These are phyloP conservation scores for Nakazawaea peltata DNA, from an alignment of 805 yeast species.

Conservation along the genomic window DNA sequence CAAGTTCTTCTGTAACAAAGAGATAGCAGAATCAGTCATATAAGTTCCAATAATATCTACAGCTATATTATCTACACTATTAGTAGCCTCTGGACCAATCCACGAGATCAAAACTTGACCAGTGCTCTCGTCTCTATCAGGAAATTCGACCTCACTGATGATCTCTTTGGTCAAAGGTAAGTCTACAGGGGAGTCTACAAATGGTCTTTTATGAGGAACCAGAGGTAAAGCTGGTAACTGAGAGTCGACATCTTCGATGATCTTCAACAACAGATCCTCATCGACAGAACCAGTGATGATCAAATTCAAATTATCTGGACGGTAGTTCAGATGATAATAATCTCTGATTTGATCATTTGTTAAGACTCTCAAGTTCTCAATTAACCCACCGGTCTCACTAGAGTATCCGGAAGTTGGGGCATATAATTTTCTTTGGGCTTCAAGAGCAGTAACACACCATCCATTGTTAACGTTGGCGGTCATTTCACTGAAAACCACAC, in stretches of 20 bases:
- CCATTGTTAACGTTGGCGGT: slow-evolving; percentile 82
- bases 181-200: slow-evolving; percentile 59
- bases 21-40: slow-evolving; percentile 68
- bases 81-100: slow-evolving; percentile 67
- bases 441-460: slow-evolving; percentile 55
- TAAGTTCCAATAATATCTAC: slow-evolving; percentile 65
- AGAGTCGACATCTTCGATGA: slow-evolving; percentile 55
- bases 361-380: slow-evolving; percentile 65
- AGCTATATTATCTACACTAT: slow-evolving; percentile 53
- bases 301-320: slow-evolving; percentile 78
- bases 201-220: slow-evolving; percentile 53
- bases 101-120: slow-evolving; percentile 72
- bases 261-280: slow-evolving; percentile 55
- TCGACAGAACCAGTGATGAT: slow-evolving; percentile 84
- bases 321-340: slow-evolving; percentile 65
- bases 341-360: slow-evolving; percentile 66
- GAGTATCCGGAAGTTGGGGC: slow-evolving; percentile 68
- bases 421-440: slow-evolving; percentile 50
- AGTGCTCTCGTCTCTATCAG: slow-evolving; percentile 80
- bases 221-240: slow-evolving; percentile 37
- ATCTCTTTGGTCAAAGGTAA: slow-evolving; percentile 28
- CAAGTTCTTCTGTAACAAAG: slow-evolving; percentile 61
- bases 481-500: slow-evolving; percentile 97
- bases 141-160: slow-evolving; percentile 59
- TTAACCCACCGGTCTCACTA: slow-evolving; percentile 90